These are phyloP conservation scores for Colletotrichum sojae DNA, from an alignment of 2,329 filamentous ascomycete genomes.

Conservation along the genomic window DNA sequence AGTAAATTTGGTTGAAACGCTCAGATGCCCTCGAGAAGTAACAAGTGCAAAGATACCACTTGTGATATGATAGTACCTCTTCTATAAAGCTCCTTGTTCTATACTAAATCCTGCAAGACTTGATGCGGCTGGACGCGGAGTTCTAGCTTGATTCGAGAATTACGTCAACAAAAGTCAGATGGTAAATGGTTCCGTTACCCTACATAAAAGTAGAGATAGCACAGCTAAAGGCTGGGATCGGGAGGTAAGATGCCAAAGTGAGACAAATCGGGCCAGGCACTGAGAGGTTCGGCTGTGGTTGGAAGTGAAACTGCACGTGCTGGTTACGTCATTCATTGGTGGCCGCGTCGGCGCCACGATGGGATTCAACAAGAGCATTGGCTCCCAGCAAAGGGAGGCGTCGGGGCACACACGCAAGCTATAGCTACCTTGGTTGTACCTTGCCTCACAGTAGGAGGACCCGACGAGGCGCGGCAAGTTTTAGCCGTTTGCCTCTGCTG, in stretches of 20 bases:
- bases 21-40: too few relatives aligned
- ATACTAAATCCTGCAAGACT: too few relatives aligned
- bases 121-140: too few relatives aligned
- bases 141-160: too few relatives aligned
- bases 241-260: background rate
- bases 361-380: slow-evolving; percentile 23
- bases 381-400: slow-evolving; percentile 28
- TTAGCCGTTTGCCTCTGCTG: slow-evolving; percentile 19
- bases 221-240: background rate
- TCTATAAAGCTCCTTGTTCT: too few relatives aligned
- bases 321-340: slow-evolving; percentile 29
- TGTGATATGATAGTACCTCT: too few relatives aligned
- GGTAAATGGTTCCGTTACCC: too few relatives aligned
- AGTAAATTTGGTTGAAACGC: too few relatives aligned
- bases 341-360: slow-evolving; percentile 17
- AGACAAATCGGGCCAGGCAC: slow-evolving; percentile 14
- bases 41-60: too few relatives aligned
- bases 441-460: slow-evolving; percentile 8
- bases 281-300: slow-evolving; percentile 15
- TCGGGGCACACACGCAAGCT: slow-evolving; percentile 28
- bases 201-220: too few relatives aligned
- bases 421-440: too few relatives aligned
- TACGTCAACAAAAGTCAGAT: too few relatives aligned
- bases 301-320: slow-evolving; percentile 35
- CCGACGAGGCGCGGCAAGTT: slow-evolving; percentile 25